These are phyloP conservation scores for Aspergillus panamensis DNA, from an alignment of 495 filamentous ascomycete genomes.

Conservation along the genomic window DNA sequence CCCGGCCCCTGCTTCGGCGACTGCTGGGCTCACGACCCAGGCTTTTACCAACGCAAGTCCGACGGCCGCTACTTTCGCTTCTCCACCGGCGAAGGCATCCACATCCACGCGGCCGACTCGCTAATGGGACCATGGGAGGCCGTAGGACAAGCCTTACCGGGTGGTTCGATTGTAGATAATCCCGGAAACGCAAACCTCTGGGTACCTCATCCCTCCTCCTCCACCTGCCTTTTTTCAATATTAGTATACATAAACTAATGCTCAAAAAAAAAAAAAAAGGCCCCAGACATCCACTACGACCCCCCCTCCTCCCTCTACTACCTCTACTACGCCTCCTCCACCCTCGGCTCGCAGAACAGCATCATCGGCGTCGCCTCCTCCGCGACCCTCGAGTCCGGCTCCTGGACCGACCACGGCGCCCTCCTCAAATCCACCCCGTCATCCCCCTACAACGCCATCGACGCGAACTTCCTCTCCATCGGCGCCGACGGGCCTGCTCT, in stretches of 20 bases:
- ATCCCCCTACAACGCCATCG: constrained; percentile 65
- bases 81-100: constrained; percentile 59
- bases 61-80: constrained; percentile 75
- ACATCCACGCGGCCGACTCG: constrained; percentile 53
- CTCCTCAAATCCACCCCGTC: constrained; percentile 45
- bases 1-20: constrained; percentile 56
- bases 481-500: constrained; percentile 48
- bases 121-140: constrained; percentile 64
- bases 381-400: constrained; percentile 53
- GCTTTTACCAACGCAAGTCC: constrained; percentile 56
- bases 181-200: constrained; percentile 56
- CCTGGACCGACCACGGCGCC: constrained; percentile 53
- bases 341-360: constrained; percentile 60
- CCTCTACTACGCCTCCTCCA: constrained; percentile 67
- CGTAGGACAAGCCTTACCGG: constrained; percentile 53
- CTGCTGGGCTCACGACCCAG: constrained; percentile 62
- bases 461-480: constrained; percentile 56
- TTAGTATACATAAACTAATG: not conserved
- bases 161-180: constrained; percentile 53
- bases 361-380: constrained; percentile 69
- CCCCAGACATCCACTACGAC: constrained; percentile 60
- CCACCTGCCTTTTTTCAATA: not conserved
- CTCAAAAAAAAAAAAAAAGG: constrained; percentile 35
- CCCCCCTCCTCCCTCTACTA: constrained; percentile 54
- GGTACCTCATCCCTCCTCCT: constrained; percentile 35